Percentiles rank a stretch among this genome's conserved stretches.
Conservation (phyloP, 257 asterid species). For the Pogostemon cablin region DNA sequence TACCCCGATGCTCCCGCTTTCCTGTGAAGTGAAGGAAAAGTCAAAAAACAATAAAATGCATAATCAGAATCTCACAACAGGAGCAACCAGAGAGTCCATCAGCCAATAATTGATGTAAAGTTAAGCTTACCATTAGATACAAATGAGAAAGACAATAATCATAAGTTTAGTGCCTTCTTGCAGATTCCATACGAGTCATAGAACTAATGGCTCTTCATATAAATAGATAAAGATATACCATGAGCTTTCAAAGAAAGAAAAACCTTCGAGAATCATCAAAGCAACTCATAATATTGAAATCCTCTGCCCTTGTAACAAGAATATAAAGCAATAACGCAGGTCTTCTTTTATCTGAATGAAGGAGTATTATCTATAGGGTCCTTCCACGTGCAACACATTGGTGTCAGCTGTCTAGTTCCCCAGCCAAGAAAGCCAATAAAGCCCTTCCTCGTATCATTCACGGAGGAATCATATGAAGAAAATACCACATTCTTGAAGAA, state of each 20-base stretch:
- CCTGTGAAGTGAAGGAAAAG: slow-evolving; percentile 50
- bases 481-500: slow-evolving; percentile 48
- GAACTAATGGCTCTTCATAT: slow-evolving; percentile 55
- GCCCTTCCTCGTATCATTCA: slow-evolving; percentile 46
- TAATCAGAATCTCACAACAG: slow-evolving; percentile 25
- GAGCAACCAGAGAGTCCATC: slow-evolving; percentile 34
- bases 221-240: slow-evolving; percentile 58
- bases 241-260: slow-evolving; percentile 51
- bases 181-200: slow-evolving; percentile 65
- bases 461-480: slow-evolving; percentile 53
- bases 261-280: slow-evolving; percentile 57
- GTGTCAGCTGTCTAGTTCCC: slow-evolving; percentile 44
- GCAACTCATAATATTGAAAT: slow-evolving; percentile 60
- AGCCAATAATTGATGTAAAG: slow-evolving; percentile 38
- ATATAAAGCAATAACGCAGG: slow-evolving; percentile 43
- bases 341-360: slow-evolving; percentile 49
- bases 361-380: slow-evolving; percentile 39
- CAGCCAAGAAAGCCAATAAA: slow-evolving; percentile 54
- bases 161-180: slow-evolving; percentile 68
- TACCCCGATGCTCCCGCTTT: slow-evolving; percentile 61
- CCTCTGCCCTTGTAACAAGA: slow-evolving; percentile 49
- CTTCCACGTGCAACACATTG: slow-evolving; percentile 45
- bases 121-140: slow-evolving; percentile 73
- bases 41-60: slow-evolving; percentile 25
- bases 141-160: slow-evolving; percentile 62